These are phyloP conservation scores for Phytophthora foliorum DNA, from an alignment of 352 stramenopile species.

Conservation along the genomic window DNA sequence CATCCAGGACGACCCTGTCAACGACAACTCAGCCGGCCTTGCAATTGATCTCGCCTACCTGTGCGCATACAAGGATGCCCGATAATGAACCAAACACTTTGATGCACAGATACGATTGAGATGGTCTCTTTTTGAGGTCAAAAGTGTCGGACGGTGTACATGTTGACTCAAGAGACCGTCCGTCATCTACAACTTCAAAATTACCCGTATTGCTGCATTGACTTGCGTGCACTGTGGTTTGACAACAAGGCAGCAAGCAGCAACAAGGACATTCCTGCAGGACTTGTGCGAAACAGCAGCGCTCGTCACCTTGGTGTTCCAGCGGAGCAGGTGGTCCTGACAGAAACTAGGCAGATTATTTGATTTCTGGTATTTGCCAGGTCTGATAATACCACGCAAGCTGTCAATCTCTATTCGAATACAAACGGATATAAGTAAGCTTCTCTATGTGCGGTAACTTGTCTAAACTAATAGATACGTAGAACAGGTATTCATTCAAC, in stretches of 20 bases:
- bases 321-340: constrained; percentile 5
- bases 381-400: neutral
- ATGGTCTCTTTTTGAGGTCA: too few species aligned
- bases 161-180: neutral
- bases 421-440: neutral
- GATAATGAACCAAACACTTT: constrained; percentile 10
- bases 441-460: neutral
- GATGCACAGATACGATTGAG: neutral
- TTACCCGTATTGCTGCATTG: neutral
- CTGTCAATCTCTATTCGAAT: neutral
- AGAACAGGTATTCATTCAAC: too few species aligned
- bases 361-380: constrained; percentile 5
- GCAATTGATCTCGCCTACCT: constrained; percentile 40
- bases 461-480: neutral
- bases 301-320: constrained; percentile 24
- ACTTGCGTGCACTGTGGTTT: neutral
- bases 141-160: neutral
- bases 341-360: constrained; percentile 20
- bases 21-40: constrained; percentile 1
- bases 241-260: neutral
- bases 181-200: neutral
- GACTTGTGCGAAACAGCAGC: neutral
- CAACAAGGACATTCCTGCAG: constrained; percentile 6
- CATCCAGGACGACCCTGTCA: constrained; percentile 11
- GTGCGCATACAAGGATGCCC: constrained; percentile 38